phyloP scores from a whole-genome alignment of 139 green algal genomes.

The Auxenochlorella protothecoides region DNA sequence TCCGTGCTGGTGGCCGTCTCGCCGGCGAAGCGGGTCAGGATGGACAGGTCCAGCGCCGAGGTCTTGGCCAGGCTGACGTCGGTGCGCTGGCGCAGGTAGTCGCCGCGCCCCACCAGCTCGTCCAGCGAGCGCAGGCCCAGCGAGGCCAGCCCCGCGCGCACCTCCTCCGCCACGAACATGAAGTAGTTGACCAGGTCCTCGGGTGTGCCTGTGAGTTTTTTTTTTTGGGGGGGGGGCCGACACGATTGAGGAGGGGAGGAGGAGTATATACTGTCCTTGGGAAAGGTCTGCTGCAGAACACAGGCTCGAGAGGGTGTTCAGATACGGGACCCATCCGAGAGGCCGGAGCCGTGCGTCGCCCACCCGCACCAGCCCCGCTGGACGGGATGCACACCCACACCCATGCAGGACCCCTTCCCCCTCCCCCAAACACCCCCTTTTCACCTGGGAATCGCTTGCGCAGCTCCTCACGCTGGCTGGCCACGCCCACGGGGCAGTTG shows the following conservation, averaged over 20 bases:
- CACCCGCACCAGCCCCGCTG: too few species aligned
- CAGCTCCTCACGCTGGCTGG: slow-evolving; percentile 94
- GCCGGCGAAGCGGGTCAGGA: slow-evolving; percentile 75
- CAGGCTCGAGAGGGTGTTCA: too few species aligned
- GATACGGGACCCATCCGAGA: too few species aligned
- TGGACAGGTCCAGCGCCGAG: slow-evolving; percentile 77
- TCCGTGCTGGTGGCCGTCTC: slow-evolving; percentile 19
- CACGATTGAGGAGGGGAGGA: not conserved
- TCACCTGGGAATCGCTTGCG: slow-evolving; percentile 88
- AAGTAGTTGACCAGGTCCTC: slow-evolving; percentile 93
- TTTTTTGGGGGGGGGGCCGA: not conserved
- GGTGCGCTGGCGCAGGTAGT: slow-evolving; percentile 59
- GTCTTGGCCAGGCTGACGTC: slow-evolving; percentile 78
- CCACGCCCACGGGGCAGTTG: slow-evolving; percentile 99
- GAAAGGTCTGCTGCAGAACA: too few species aligned
- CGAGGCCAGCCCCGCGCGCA: slow-evolving; percentile 64
- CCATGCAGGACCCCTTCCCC: too few species aligned
- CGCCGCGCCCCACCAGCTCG: slow-evolving; percentile 83
- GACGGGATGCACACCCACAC: too few species aligned
- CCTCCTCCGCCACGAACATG: slow-evolving; percentile 87
- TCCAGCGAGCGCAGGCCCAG: slow-evolving; percentile 80
- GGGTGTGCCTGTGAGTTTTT: slow-evolving; percentile 6
- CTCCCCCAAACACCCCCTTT: not conserved
- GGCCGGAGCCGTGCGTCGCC: too few species aligned
- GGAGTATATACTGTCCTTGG: too few species aligned